These are phyloP conservation scores for Ichthyophthirius multifiliis DNA, from an alignment of 169 alveolate species.

Conservation along the genomic window DNA sequence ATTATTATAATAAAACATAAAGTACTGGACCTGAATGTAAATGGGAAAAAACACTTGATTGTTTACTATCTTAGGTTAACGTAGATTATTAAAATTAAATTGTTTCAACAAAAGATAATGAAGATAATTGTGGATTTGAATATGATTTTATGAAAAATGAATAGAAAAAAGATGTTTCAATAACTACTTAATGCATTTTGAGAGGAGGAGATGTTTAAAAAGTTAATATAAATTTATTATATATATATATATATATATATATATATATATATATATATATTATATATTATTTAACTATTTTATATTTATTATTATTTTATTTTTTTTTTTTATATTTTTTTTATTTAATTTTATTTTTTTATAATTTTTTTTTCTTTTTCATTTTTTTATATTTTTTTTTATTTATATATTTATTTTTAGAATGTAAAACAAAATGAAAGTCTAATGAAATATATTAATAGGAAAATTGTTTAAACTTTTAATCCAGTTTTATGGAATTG, in stretches of 20 bases:
- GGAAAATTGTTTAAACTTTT: slow-evolving; percentile 21
- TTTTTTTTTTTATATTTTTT: too few species aligned
- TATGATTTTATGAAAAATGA: background rate
- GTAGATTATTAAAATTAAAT: background rate
- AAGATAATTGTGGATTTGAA: background rate
- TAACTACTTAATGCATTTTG: slow-evolving; percentile 9
- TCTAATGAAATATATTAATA: slow-evolving; percentile 20
- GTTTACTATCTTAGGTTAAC: background rate
- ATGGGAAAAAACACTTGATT: background rate
- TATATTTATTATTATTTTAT: too few species aligned
- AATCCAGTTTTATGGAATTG: slow-evolving; percentile 57
- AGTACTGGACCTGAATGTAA: background rate
- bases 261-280: background rate
- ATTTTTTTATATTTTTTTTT: background rate
- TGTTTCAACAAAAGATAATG: background rate
- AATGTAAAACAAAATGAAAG: slow-evolving; percentile 13
- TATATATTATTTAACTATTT: too few species aligned
- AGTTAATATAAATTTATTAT: background rate
- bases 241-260: background rate
- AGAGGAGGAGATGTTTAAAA: slow-evolving; percentile 21
- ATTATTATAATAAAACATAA: background rate
- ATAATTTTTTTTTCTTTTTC: background rate
- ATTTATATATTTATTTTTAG: background rate
- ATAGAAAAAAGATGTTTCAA: slow-evolving; percentile 8
- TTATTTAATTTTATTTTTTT: too few species aligned